Evolutionary conservation across 495 filamentous ascomycete species (phyloP).

Genomic region (Podospora tetraspora): DNA sequence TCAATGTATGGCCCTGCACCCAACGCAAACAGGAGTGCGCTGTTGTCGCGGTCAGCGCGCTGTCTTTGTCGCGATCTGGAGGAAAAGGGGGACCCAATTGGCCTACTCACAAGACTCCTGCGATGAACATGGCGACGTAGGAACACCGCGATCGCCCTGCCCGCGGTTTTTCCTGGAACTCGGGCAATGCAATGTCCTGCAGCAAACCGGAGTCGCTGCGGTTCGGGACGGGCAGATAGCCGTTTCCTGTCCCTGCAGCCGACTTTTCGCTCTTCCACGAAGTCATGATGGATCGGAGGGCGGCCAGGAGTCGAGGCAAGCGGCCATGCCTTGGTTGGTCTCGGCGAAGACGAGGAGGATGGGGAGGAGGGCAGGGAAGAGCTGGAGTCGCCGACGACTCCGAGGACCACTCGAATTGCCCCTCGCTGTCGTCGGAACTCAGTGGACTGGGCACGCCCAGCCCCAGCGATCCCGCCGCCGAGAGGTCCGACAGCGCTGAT

Average conservation of each 20-base stretch:
- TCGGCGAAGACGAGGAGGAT: background rate
- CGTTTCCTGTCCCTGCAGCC: background rate
- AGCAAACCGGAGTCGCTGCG: background rate
- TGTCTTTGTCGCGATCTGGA: background rate
- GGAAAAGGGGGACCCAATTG: background rate
- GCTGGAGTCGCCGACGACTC: background rate
- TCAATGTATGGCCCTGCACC: constrained; percentile 5
- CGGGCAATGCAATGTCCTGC: background rate
- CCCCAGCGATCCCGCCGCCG: background rate
- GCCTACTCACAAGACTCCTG: constrained; percentile 15
- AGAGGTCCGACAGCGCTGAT: background rate
- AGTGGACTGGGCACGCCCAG: background rate
- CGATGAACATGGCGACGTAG: background rate
- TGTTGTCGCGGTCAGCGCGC: background rate
- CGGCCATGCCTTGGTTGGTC: background rate
- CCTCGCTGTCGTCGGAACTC: background rate
- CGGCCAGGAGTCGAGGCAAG: background rate
- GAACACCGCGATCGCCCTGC: constrained; percentile 8
- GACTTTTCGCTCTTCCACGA: constrained; percentile 11
- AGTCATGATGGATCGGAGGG: constrained; percentile 13
- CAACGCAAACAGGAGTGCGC: constrained; percentile 10
- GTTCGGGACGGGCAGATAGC: constrained; percentile 3
- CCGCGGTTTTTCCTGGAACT: background rate
- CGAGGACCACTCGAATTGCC: background rate
- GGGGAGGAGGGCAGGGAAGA: background rate